phyloP scores from a whole-genome alignment of 164 flowering plant species.

The Piper betle region DNA sequence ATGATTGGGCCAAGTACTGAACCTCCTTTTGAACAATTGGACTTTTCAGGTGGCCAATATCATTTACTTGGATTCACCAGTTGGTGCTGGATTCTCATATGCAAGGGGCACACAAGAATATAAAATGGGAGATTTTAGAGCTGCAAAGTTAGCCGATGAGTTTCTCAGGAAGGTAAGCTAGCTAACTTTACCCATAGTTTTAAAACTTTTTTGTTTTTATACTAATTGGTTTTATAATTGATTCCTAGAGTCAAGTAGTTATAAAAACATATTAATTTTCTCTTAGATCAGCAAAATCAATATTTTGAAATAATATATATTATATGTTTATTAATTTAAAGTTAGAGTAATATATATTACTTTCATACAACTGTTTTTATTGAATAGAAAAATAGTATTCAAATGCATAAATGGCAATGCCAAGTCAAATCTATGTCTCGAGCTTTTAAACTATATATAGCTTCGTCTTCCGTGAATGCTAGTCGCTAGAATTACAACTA shows the following conservation, averaged over 20 bases:
- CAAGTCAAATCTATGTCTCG: too few relatives aligned
- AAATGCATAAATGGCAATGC: too few relatives aligned
- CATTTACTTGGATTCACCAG: conserved; percentile 92
- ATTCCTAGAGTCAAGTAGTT: neutral
- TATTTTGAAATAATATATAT: too few relatives aligned
- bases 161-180: conserved; percentile 86
- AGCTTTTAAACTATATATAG: too few relatives aligned
- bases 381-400: too few relatives aligned
- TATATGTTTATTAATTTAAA: too few relatives aligned
- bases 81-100: conserved; percentile 89
- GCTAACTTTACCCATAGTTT: too few relatives aligned
- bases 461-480: too few relatives aligned
- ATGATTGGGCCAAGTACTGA: neutral
- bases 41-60: conserved; percentile 60
- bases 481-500: too few relatives aligned
- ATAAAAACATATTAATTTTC: neutral
- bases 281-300: neutral
- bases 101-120: conserved; percentile 42
- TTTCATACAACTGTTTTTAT: too few relatives aligned
- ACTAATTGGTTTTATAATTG: neutral
- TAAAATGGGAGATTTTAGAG: conserved; percentile 54
- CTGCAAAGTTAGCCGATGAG: conserved; percentile 59
- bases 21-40: neutral
- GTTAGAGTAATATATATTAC: too few relatives aligned
- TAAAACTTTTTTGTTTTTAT: too few relatives aligned